Base-by-base conservation (phyloP, 371 early-diverging fungal genomes). In the Mortierella sp. region DNA sequence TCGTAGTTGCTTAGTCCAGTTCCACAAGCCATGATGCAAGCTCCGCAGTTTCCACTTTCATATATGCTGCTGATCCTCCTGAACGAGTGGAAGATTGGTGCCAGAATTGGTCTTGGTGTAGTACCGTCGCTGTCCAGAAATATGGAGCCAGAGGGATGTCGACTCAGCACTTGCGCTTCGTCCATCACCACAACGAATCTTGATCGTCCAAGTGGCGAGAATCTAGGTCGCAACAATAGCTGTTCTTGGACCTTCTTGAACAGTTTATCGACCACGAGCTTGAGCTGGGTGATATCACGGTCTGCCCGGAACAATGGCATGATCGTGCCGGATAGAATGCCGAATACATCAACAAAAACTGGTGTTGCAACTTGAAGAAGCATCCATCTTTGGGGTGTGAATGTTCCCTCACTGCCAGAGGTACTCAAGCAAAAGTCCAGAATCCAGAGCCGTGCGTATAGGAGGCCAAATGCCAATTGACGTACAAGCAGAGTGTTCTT, bases 341-440 rank as follows among this genome's bases (percentile, higher is more conserved):
- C 27, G 45, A 63, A 52, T 17, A 63, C 57, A 21, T 63, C 64
- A n/a, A 40, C 27, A 39, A 63, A 57, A 37, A 25, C 64, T 34
- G 37, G 56, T 24, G 64, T 47, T 40, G 55, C 47, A 17, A 31
- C 57, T 46, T 57, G 57, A 0, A 57, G 48, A 29, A 66, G 58
- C 58, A 65, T 57, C 65, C 67, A 60, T 55, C 64, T 63, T 50
- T 67, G 67, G 44, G 44, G 49, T 1, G 67, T n/a, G 27, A 56
- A 63, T 24, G 61, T 57, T 44, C 29, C 39, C 14, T 4, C 47
- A 45, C 43, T 52, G 39, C 31, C 52, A 22, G 41, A 2, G 25
- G 47, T 19, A 12, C 25, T 29, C 29, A 68, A 16, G 12, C 57
- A 61, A 49, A 39, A 19, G 5, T 46, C 28, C 46, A 68, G 39